Base-by-base conservation (phyloP, 2,329 filamentous ascomycete species). In the Neopestalotiopsis rosae region DNA sequence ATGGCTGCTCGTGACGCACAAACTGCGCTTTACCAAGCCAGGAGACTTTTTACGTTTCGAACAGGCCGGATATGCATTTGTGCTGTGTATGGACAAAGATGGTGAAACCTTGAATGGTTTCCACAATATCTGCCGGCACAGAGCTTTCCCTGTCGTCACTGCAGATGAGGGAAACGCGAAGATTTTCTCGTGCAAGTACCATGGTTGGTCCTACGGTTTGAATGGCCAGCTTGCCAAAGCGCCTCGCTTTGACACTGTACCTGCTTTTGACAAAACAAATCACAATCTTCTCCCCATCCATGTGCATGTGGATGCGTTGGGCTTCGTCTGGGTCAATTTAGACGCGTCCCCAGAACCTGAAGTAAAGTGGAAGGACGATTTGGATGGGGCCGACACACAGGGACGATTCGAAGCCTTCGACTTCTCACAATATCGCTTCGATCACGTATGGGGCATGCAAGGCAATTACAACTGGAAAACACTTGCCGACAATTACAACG, bases 401-500 rank as follows among this genome's bases (percentile, higher is more conserved):
- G 74, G 79, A 17, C 78, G 84, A 28, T 83, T 85, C 71, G 73
- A 79, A n/a, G 72, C 80, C 59, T 86, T 85, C 77, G 80, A 86
- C 73, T 86, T 67, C 40, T 81, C 84, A 0, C 80, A 88, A 63
- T 91, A 88, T 74, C 74, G 78, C 17, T 90, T 89, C 71, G 87
- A 89, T 72, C 87, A 89, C 74, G 77, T 78, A 40, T 89, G 86
- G 85, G 83, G 87, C 72, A 85, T 88, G 83, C 83, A 87, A 63
- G 85, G 84, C 0, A 82, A 84, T 38, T 88, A 85, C 75, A 89
- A 89, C 79, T 90, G 88, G 88, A 90, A 90, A 79, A 85, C 86
- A 32, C 76, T 89, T 40, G 84, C 85, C 14, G 89, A 91, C 75
- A 90, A 91, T 79, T 91, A 89, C 81, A 91, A 91, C 75, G 88